phyloP scores from a whole-genome alignment of 2,329 filamentous ascomycete species.

The Apiospora marii region DNA sequence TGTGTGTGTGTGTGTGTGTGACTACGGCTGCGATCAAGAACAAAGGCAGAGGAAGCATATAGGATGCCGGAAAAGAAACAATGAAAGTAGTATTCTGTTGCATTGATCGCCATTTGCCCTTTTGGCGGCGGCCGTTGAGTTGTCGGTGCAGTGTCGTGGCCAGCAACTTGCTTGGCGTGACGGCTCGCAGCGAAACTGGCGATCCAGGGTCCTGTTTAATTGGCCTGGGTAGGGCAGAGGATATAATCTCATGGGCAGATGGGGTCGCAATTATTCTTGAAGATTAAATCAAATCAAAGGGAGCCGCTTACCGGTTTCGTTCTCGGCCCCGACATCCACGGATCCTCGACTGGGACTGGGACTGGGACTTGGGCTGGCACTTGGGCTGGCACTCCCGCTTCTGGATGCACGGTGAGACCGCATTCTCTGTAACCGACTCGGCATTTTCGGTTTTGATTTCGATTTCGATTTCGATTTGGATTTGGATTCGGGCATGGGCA shows the following conservation, averaged over 20 bases:
- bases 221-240: background rate
- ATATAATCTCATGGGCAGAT: conserved; percentile 10
- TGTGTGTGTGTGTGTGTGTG: no score
- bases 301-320: conserved; percentile 23
- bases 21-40: background rate
- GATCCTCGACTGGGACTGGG: conserved; percentile 3
- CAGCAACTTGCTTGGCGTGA: conserved; percentile 1
- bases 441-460: background rate
- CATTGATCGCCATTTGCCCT: conserved; percentile 9
- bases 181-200: background rate
- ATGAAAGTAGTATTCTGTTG: conserved; percentile 11
- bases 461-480: background rate
- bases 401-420: conserved; percentile 12
- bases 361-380: background rate
- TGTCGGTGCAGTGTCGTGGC: background rate
- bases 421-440: background rate
- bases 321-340: background rate
- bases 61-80: background rate
- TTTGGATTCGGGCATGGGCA: background rate
- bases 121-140: background rate
- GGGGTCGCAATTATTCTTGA: conserved; percentile 7
- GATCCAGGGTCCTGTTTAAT: conserved; percentile 16
- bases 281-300: conserved; percentile 18
- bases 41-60: background rate
- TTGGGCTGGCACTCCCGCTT: conserved; percentile 1